Evolutionary conservation across 2,329 filamentous ascomycete genomes (phyloP).

Genomic region (Macrophomina phaseolina): DNA sequence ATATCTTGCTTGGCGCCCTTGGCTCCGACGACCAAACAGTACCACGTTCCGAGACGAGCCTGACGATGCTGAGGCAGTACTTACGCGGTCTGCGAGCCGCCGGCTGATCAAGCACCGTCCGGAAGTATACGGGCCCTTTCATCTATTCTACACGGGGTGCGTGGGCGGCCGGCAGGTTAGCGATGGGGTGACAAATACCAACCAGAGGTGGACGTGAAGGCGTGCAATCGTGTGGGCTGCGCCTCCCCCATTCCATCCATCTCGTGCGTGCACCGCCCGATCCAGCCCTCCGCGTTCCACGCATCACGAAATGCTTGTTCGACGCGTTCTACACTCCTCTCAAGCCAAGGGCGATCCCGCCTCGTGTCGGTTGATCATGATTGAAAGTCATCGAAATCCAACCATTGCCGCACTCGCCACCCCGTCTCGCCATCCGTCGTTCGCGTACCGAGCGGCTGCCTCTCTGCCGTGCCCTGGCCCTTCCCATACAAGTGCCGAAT

Average conservation of each 20-base stretch:
- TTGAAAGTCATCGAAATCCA: slow-evolving; percentile 15
- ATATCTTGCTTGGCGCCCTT: slow-evolving; percentile 19
- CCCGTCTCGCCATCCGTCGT: background rate
- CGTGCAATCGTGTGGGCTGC: slow-evolving; percentile 3
- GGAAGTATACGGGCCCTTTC: slow-evolving; percentile 1
- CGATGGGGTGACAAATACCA: slow-evolving; percentile 9
- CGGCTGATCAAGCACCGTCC: background rate
- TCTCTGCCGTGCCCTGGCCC: background rate
- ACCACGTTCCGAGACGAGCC: background rate
- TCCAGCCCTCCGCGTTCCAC: slow-evolving; percentile 7
- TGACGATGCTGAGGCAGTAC: background rate
- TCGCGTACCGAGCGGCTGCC: background rate
- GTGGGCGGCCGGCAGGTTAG: background rate
- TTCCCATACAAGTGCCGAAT: slow-evolving; percentile 4
- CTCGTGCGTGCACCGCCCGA: background rate
- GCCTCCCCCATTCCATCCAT: background rate
- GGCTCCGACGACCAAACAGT: background rate
- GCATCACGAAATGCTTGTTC: background rate
- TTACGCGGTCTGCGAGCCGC: background rate
- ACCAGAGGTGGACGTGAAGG: background rate
- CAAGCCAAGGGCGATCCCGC: slow-evolving; percentile 1
- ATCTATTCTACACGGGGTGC: background rate
- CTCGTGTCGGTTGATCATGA: slow-evolving; percentile 23
- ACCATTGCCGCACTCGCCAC: background rate
- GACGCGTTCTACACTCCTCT: background rate